phyloP scores from a whole-genome alignment of 306 rosid species.

The Arachis stenosperma region DNA sequence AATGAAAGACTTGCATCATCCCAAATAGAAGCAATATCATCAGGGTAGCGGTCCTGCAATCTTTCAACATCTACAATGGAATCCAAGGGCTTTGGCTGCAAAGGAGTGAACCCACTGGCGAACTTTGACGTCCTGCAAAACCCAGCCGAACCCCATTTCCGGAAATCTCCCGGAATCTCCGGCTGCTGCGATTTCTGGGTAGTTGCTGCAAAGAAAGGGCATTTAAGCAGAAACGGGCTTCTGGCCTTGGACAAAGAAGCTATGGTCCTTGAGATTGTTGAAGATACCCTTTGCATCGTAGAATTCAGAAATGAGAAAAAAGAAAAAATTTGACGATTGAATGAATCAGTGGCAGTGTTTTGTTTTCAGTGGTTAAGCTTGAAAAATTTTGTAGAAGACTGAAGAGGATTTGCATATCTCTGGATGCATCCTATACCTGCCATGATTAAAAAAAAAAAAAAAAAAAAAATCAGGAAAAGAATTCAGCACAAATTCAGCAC shows the following conservation, averaged over 20 bases:
- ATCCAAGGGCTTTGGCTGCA: conserved; percentile 77
- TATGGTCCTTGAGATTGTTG: not conserved
- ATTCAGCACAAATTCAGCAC: no score
- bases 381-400: not conserved
- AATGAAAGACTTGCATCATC: conserved; percentile 74
- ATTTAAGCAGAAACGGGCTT: conserved; percentile 12
- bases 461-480: no score
- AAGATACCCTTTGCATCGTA: conserved; percentile 53
- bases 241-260: conserved; percentile 26
- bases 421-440: no score
- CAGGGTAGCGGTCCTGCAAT: conserved; percentile 67
- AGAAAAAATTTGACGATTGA: not conserved
- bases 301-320: not conserved
- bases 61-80: conserved; percentile 75
- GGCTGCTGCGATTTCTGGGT: conserved; percentile 43
- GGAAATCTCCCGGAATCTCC: conserved; percentile 53
- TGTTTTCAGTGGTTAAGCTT: no score
- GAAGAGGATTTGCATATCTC: no score
- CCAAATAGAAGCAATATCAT: conserved; percentile 81
- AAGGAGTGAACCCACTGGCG: conserved; percentile 79
- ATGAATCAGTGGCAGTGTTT: not conserved
- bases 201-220: conserved; percentile 38
- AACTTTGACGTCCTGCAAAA: conserved; percentile 66
- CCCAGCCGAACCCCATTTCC: conserved; percentile 82
- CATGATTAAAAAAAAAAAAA: no score